Percentiles rank a stretch among this genome's conserved stretches.
These are phyloP conservation scores for Circinella minor DNA, from an alignment of 371 early-diverging fungal species.

Conservation along the genomic window DNA sequence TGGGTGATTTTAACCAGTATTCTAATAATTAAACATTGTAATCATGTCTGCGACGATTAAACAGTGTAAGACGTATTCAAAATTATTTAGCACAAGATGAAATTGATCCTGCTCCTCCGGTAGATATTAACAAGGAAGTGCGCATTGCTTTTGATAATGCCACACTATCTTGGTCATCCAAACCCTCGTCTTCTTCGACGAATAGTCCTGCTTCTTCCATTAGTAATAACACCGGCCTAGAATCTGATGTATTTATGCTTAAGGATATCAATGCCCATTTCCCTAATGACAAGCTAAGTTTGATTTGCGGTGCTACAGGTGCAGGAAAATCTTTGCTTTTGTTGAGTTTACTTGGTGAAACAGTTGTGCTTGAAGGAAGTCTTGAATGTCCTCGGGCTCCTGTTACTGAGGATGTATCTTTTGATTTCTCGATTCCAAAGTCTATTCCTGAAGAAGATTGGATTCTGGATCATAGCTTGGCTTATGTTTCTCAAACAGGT, in stretches of 20 bases:
- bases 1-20: too few species aligned
- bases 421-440: too few species aligned
- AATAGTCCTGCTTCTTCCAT: slow-evolving; percentile 47
- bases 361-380: slow-evolving; percentile 45
- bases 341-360: slow-evolving; percentile 68
- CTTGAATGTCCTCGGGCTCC: slow-evolving; percentile 41
- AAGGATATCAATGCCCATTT: slow-evolving; percentile 63
- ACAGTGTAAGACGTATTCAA: slow-evolving; percentile 57
- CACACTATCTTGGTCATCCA: too few species aligned
- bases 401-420: too few species aligned
- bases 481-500: slow-evolving; percentile 74
- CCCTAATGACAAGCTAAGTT: slow-evolving; percentile 67
- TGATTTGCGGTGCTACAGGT: slow-evolving; percentile 81
- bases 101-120: slow-evolving; percentile 34
- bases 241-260: slow-evolving; percentile 44
- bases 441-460: slow-evolving; percentile 19
- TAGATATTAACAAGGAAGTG: background rate
- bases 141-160: background rate
- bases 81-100: slow-evolving; percentile 73
- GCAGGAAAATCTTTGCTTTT: slow-evolving; percentile 82
- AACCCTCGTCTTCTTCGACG: slow-evolving; percentile 48
- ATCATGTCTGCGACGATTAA: too few species aligned
- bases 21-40: too few species aligned
- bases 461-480: slow-evolving; percentile 60
- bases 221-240: slow-evolving; percentile 41